These are phyloP conservation scores for Rheum nobile DNA, from an alignment of 148 eudicot genomes.

Conservation along the genomic window DNA sequence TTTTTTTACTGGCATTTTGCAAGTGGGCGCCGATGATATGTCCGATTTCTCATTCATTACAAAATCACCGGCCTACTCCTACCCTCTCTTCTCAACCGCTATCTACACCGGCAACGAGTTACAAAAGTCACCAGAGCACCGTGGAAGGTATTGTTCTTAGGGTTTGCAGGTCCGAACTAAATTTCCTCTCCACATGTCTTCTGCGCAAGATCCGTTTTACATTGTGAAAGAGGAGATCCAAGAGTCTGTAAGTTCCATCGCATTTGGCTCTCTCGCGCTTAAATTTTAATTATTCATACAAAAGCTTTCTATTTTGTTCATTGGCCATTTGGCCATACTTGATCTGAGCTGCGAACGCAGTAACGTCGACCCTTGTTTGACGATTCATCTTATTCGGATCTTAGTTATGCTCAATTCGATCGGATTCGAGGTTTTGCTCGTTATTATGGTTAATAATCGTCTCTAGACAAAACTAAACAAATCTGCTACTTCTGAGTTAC, in stretches of 20 bases:
- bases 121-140: background rate
- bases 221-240: constrained; percentile 93
- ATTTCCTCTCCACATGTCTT: constrained; percentile 33
- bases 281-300: background rate
- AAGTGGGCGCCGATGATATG: too few species aligned
- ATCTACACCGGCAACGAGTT: background rate
- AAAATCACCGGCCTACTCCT: background rate
- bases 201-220: constrained; percentile 92
- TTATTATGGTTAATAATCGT: background rate
- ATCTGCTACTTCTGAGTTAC: background rate
- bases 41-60: too few species aligned
- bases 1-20: too few species aligned
- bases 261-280: background rate
- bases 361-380: background rate
- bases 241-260: constrained; percentile 49
- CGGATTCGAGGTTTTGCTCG: background rate
- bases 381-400: background rate
- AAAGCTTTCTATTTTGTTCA: background rate
- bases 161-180: background rate
- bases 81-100: background rate
- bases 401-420: background rate
- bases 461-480: background rate
- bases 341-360: background rate
- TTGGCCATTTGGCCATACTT: background rate
- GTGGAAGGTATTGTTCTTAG: background rate